Conservation (phyloP, 192 early-diverging fungal genomes). For the Cladochytrium replicatum region DNA sequence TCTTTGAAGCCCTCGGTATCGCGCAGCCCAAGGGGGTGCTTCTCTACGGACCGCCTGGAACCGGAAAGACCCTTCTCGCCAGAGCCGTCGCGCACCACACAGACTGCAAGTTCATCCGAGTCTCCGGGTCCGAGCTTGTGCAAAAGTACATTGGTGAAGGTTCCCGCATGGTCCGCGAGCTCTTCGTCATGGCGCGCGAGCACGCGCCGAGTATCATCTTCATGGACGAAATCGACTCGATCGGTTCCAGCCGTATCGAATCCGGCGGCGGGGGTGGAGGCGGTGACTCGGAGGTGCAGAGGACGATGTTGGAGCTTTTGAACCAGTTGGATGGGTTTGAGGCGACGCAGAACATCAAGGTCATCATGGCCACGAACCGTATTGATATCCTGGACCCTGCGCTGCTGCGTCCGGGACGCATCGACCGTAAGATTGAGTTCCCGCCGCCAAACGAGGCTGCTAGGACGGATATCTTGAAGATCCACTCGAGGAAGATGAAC, state of each 20-base stretch:
- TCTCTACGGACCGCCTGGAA: constrained; percentile 86
- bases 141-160: constrained; percentile 99
- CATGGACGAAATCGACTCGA: constrained; percentile 96
- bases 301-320: constrained; percentile 97
- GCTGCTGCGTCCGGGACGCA: constrained; percentile 57
- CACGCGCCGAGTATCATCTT: constrained; percentile 98
- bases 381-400: constrained; percentile 90
- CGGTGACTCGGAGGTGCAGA: constrained; percentile 90
- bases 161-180: constrained; percentile 92
- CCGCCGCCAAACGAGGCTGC: constrained; percentile 88
- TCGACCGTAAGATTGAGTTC: constrained; percentile 93
- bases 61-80: constrained; percentile 93
- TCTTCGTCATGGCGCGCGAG: constrained; percentile 96
- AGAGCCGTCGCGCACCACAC: constrained; percentile 95
- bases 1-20: constrained; percentile 96
- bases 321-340: constrained; percentile 98
- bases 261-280: constrained; percentile 76
- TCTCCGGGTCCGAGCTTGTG: constrained; percentile 89
- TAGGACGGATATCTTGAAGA: constrained; percentile 76
- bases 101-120: constrained; percentile 85
- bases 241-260: constrained; percentile 91
- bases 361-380: constrained; percentile 97
- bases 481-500: constrained; percentile 91
- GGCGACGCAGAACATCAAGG: constrained; percentile 49
- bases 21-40: constrained; percentile 98